These are phyloP conservation scores for Termitomyces sp. DNA, from an alignment of 768 basidiomycete species.

Conservation along the genomic window DNA sequence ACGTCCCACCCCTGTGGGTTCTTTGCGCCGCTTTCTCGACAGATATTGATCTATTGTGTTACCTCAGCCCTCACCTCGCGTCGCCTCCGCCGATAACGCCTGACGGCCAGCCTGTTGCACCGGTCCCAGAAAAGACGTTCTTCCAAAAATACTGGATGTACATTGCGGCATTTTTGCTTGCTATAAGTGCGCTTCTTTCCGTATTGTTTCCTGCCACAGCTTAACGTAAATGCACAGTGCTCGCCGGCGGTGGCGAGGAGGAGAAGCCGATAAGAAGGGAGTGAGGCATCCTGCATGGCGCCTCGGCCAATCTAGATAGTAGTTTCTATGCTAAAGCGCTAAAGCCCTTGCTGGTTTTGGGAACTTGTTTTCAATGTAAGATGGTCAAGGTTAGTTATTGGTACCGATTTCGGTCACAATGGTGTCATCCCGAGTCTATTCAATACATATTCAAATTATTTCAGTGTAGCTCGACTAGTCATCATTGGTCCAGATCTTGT, in stretches of 20 bases:
- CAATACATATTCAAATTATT: constrained; percentile 12
- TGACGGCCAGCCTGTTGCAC: constrained; percentile 57
- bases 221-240: constrained; percentile 13
- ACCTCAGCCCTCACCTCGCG: constrained; percentile 57
- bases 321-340: neutral
- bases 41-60: neutral
- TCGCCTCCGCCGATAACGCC: constrained; percentile 60
- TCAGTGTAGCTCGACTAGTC: constrained; percentile 23
- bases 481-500: constrained; percentile 50
- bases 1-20: constrained; percentile 53
- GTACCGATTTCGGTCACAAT: neutral
- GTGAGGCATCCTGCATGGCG: neutral
- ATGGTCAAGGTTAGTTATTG: neutral
- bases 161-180: constrained; percentile 50
- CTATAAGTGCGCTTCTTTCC: constrained; percentile 42
- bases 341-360: neutral
- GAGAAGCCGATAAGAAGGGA: constrained; percentile 22
- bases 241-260: constrained; percentile 33
- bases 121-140: constrained; percentile 68
- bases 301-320: neutral
- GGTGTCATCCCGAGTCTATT: constrained; percentile 5
- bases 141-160: constrained; percentile 92
- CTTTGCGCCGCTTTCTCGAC: neutral
- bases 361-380: neutral
- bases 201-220: neutral